phyloP scores from a whole-genome alignment of 176 grass and related monocot genomes.

The Avena atlantica region DNA sequence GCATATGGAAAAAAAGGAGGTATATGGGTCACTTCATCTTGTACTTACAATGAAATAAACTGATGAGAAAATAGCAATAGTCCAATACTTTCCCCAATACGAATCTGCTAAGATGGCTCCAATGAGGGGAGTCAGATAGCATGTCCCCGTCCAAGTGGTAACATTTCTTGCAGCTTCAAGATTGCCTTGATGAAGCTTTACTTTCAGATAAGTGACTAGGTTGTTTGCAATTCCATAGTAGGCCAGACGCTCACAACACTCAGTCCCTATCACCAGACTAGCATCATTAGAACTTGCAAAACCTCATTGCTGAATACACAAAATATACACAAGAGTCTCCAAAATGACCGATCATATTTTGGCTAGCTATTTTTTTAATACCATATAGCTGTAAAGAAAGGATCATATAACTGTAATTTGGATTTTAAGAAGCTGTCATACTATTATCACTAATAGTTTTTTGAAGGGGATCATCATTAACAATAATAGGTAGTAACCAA shows the following conservation, averaged over 20 bases:
- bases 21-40: neutral
- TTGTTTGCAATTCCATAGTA: conserved; percentile 90
- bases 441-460: neutral
- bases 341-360: neutral
- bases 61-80: conserved; percentile 79
- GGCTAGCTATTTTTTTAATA: neutral
- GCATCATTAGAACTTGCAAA: conserved; percentile 3
- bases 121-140: conserved; percentile 87
- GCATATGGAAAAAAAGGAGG: conserved; percentile 1
- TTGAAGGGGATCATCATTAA: neutral
- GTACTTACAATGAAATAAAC: conserved; percentile 88
- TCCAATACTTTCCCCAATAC: conserved; percentile 80
- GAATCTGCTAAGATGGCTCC: conserved; percentile 90
- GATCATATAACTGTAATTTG: neutral
- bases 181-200: conserved; percentile 77
- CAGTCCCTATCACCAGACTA: conserved; percentile 64
- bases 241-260: conserved; percentile 85
- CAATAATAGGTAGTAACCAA: neutral
- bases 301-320: conserved; percentile 12
- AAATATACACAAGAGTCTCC: neutral
- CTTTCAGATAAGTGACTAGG: conserved; percentile 79
- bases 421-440: conserved; percentile 16
- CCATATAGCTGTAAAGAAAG: conserved; percentile 6
- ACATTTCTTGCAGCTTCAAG: conserved; percentile 80
- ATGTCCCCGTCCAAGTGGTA: conserved; percentile 91